These are phyloP conservation scores for Chlamydomonas sphaeroides DNA, from an alignment of 139 green algal species.

Conservation along the genomic window DNA sequence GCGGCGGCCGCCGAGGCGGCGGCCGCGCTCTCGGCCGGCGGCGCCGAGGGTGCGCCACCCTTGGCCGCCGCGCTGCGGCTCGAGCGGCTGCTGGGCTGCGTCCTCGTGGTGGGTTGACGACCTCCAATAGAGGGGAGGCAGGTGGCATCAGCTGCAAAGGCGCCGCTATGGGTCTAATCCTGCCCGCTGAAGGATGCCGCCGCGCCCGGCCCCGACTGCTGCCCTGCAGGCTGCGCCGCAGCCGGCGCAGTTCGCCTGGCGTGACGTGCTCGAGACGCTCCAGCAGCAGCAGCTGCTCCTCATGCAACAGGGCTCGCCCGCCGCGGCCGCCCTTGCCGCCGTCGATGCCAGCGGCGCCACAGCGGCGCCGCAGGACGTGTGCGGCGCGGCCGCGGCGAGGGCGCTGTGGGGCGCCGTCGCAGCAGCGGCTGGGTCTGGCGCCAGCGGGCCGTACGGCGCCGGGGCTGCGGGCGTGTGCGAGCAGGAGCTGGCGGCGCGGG, in stretches of 20 bases:
- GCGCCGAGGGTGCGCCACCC: too few species aligned
- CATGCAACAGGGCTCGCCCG: too few species aligned
- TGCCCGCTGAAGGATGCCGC: background rate
- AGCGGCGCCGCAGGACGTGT: background rate
- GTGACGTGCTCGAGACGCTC: background rate
- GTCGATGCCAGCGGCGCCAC: too few species aligned
- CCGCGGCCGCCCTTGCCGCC: too few species aligned
- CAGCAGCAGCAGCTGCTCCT: too few species aligned
- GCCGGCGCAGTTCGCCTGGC: background rate
- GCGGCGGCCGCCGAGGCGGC: constrained; percentile 8
- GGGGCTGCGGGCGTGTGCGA: too few species aligned
- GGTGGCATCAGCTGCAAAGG: too few species aligned
- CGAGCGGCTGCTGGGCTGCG: background rate
- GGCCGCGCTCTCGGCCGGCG: background rate
- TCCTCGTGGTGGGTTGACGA: constrained; percentile 19
- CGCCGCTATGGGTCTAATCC: too few species aligned
- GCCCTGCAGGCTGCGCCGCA: constrained; percentile 3
- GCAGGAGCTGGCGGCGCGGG: background rate
- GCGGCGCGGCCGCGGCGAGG: background rate
- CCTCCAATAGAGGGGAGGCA: too few species aligned
- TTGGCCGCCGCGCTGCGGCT: background rate
- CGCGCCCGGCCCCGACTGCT: too few species aligned
- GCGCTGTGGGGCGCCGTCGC: constrained; percentile 26
- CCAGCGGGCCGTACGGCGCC: too few species aligned
- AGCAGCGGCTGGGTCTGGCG: background rate